A percentile compares a stretch with the other conserved stretches of the same genome.
phyloP scores from a whole-genome alignment of 2,329 filamentous ascomycete species.

The Aureobasidium melanogenum region DNA sequence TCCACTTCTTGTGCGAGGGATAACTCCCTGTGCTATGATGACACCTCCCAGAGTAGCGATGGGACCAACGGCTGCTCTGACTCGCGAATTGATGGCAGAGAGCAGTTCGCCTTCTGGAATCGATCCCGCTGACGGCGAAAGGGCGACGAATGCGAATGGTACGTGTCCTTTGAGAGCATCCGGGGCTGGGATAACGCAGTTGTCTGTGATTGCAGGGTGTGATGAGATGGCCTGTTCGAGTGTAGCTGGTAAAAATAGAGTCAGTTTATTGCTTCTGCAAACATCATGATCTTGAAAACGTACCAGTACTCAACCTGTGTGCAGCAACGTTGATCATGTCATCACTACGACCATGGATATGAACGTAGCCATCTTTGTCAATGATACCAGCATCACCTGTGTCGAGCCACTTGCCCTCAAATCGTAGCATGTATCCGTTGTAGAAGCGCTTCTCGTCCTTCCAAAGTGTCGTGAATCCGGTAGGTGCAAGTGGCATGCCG shows the following conservation, averaged over 20 bases:
- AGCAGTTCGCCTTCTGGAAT: constrained; percentile 36
- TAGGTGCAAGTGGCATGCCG: constrained; percentile 71
- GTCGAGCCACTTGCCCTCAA: constrained; percentile 74
- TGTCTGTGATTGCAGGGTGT: constrained; percentile 71
- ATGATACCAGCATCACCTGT: constrained; percentile 87
- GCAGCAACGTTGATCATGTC: constrained; percentile 96
- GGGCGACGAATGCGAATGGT: constrained; percentile 77
- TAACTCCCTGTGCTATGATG: constrained; percentile 76
- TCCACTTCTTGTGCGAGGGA: constrained; percentile 84
- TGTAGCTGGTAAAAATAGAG: constrained; percentile 44
- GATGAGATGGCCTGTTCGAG: constrained; percentile 87
- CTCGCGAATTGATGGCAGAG: constrained; percentile 59
- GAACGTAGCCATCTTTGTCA: constrained; percentile 56
- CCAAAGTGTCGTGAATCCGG: constrained; percentile 79
- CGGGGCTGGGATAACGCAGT: constrained; percentile 77
- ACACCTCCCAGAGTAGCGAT: constrained; percentile 82
- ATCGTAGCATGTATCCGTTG: constrained; percentile 73
- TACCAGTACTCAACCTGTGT: constrained; percentile 80
- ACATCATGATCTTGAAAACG: constrained; percentile 18
- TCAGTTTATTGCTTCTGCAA: neutral
- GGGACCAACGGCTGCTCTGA: constrained; percentile 74
- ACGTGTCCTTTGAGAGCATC: constrained; percentile 83
- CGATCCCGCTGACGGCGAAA: constrained; percentile 30
- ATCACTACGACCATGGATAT: constrained; percentile 59
- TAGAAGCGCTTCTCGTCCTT: constrained; percentile 79